Evolutionary conservation across 2,329 filamentous ascomycete genomes (phyloP), one percentile per base, ranked within the genome.

Genomic region (Talaromyces pinophilus): DNA sequence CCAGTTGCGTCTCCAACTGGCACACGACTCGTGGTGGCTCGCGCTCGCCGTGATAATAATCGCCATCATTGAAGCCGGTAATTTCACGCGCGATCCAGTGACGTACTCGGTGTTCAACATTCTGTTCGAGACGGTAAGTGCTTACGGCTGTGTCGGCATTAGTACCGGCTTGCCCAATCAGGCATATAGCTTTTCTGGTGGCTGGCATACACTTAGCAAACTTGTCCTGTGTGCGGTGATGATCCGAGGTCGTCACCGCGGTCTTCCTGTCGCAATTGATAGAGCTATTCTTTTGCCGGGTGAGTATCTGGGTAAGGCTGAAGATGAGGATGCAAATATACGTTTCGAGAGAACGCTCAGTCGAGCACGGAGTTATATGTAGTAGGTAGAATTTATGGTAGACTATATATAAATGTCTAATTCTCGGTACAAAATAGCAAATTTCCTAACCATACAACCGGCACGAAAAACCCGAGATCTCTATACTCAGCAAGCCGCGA

Each of bases 1-100:
- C 64, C 85, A 88, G 71, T 78, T 88, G 30, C 82, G 84, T 13
- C 81, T 82, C 8, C 86, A 89, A 73, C 80, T 89, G 1, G 82
- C 85, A 5, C 85, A 88, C 72, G 87, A 88, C 71, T 77, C 88
- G 19, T 88, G 87, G 86, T 85, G 82, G 75, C 82, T 89, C 19
- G 81, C 84, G 6, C 73, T 87, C 0, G 83, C 84, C 19, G 80
- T 87, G 42, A 79, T 88, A 66, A 69, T 85, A 15, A 85, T 89
- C 65, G 81, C 80, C 63, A 80, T 83, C 28, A 85, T 87, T 66
- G 86, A 88, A 73, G 84, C 82, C 2, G 75, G 76, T 2, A 81
- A 85, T 59, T 84, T 86, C 54, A 75, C 83, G 4, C 71, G 73
- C 7, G 80, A 85, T 65, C 62, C 62, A 1, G 22, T 59, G 25